Evolutionary conservation across 129 eudicot genomes (phyloP), one percentile per base, ranked within the genome.

Genomic region (Tanacetum coccineum): DNA sequence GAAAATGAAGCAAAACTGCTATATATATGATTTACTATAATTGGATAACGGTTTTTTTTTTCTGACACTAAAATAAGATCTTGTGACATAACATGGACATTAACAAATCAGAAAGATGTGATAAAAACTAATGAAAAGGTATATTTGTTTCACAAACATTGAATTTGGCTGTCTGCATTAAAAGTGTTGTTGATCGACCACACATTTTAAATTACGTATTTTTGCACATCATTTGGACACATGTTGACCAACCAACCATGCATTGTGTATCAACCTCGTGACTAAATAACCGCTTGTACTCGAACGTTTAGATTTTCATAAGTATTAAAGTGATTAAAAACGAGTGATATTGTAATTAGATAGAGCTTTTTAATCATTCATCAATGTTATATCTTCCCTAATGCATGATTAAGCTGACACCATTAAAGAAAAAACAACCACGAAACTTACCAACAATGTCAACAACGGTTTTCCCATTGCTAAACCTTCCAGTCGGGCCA

Each of bases 401-500:
- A 36, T 32, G 40, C 40, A 6, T 32, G 40, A 32, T 32, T 32
- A n/a, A n/a, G n/a, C n/a, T n/a, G n/a, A n/a, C 48, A 47, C 21
- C 39, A 58, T 22, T 18, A 46, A 54, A 64, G 20, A 32, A 22
- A 19, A 32, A 46, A 60, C 19, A 8, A 52, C 9, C 9, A 48
- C 30, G 28, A 13, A 59, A 60, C 87, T 74, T 71, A 90, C 97
- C 81, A 48, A 86, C 81, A 18, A 77, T 81, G 76, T 90, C 97
- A 25, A 84, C 95, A 4, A 83, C 81, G 14, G 91, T 90, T 68
- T 25, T 73, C 6, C 95, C 95, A 54, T 90, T 90, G 58, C 73
- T 60, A 74, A 90, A 90, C 73, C 97, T 71, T 42, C 97, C 97
- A 1, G 88, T 86, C 1, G 95, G 85, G 13, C 97, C 95, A 6